Evolutionary conservation across 2,329 filamentous ascomycete species (phyloP), one percentile per base, ranked within the genome.

Genomic region (Fusarium veterinarium): DNA sequence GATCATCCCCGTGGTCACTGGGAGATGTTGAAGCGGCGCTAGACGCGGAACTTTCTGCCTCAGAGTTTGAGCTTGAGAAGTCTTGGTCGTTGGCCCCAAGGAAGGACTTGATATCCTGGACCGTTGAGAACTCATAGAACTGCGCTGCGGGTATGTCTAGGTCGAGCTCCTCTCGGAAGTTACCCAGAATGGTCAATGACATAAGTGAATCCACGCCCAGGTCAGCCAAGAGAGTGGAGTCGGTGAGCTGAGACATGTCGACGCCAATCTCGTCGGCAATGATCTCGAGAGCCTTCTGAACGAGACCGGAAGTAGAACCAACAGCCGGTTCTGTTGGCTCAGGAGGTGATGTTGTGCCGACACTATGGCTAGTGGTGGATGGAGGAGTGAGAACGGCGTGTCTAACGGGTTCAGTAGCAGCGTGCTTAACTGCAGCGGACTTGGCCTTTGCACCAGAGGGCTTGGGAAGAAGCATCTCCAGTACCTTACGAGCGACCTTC

Each of bases 201-300:
- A 90, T 88, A 28, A 90, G 82, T 4, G 87, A 90, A 76, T 90
- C 88, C 82, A 90, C 88, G 6, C 88, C 88, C 17, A 90, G 81
- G 5, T 86, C 85, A n/a, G 86, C 85, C 60, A 90, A 81, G 10
- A 65, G 62, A 1, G 86, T 85, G 1, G 86, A 86, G 28, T 86
- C 86, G 6, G 87, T 79, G 35, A 90, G 84, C 74, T 93, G 91
- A 35, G 90, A 88, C 16, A 91, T 84, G 30, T 91, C 88, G n/a
- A 93, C 89, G 64, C 90, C 90, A 87, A 93, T 92, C 30, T 56
- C 52, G 3, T 58, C 33, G 0, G 42, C 41, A 16, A 58, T 58
- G 20, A 58, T 49, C 33, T 58, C 31, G 3, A 58, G 42, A 5
- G 55, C 55, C 12, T 58, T 49, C 16, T 23, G 42, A n/a, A 58